phyloP scores from a whole-genome alignment of 2,329 filamentous ascomycete genomes.

The Colletotrichum siamense region DNA sequence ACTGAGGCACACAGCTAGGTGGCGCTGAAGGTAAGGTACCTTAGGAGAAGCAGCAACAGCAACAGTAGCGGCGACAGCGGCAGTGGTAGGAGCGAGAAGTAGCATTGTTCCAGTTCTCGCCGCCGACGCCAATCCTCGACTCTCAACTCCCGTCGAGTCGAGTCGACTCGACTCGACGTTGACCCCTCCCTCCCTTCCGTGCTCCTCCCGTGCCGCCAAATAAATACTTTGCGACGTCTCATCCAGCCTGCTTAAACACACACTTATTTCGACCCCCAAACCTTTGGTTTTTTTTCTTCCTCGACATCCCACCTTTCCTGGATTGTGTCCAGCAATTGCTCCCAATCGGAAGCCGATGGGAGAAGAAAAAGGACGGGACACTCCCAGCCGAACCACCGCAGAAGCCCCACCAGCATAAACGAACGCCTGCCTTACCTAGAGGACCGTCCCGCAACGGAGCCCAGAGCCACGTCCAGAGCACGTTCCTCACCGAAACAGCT shows the following conservation, averaged over 20 bases:
- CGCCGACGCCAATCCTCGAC: not conserved
- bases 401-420: conserved; percentile 4
- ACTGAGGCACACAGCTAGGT: not conserved
- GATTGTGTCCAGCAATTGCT: not conserved
- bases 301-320: not conserved
- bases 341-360: not conserved
- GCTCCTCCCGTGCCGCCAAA: not conserved
- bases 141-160: not conserved
- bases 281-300: not conserved
- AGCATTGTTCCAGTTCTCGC: not conserved
- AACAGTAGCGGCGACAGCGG: not conserved
- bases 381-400: not conserved
- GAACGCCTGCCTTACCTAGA: not conserved
- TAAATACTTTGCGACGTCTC: conserved; percentile 20
- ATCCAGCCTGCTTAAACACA: conserved; percentile 11
- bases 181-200: not conserved
- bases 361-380: not conserved
- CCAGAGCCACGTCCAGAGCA: conserved; percentile 2
- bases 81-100: not conserved
- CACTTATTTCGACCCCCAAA: not conserved
- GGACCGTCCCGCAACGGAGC: conserved; percentile 19
- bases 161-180: not conserved
- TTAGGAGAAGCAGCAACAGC: not conserved
- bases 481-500: conserved; percentile 14
- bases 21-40: not conserved